A percentile compares a stretch with the other conserved stretches of the same genome.
Conservation (phyloP, 1,139 yeast genomes). For the Suzukiozyma palmioleophila region DNA sequence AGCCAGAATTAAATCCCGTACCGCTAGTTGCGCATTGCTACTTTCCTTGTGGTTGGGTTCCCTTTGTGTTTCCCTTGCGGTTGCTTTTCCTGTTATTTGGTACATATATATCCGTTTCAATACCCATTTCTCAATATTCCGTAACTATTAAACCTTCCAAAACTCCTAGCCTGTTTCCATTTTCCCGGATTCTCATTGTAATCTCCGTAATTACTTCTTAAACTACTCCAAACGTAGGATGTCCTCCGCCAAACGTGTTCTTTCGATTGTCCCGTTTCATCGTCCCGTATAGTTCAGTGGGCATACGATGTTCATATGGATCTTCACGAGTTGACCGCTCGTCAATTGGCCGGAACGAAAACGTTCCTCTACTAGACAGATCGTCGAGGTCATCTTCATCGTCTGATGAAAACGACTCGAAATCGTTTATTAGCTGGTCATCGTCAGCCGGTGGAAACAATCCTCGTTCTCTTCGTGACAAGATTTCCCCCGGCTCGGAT, state of each 20-base stretch:
- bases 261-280: slow-evolving; percentile 5
- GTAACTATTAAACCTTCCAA: too few relatives aligned
- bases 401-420: slow-evolving; percentile 9
- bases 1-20: too few relatives aligned
- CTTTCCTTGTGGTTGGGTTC: too few relatives aligned
- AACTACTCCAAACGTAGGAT: slow-evolving; percentile 8
- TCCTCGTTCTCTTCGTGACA: slow-evolving; percentile 4
- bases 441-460: slow-evolving; percentile 4
- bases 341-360: slow-evolving; percentile 3
- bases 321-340: background rate
- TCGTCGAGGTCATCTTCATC: slow-evolving; percentile 4
- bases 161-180: too few relatives aligned
- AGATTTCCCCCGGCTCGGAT: slow-evolving; percentile 4
- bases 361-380: background rate
- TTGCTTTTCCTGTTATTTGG: too few relatives aligned
- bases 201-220: too few relatives aligned
- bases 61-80: too few relatives aligned
- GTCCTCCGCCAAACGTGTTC: slow-evolving; percentile 3
- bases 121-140: too few relatives aligned
- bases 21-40: too few relatives aligned
- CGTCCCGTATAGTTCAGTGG: slow-evolving; percentile 7
- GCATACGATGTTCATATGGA: slow-evolving; percentile 4
- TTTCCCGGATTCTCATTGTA: too few relatives aligned
- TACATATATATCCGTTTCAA: too few relatives aligned
- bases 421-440: slow-evolving; percentile 8